Percentiles rank a stretch among this genome's conserved stretches.
Conservation (phyloP, 352 stramenopile genomes). For the Pythium phragmitis region DNA sequence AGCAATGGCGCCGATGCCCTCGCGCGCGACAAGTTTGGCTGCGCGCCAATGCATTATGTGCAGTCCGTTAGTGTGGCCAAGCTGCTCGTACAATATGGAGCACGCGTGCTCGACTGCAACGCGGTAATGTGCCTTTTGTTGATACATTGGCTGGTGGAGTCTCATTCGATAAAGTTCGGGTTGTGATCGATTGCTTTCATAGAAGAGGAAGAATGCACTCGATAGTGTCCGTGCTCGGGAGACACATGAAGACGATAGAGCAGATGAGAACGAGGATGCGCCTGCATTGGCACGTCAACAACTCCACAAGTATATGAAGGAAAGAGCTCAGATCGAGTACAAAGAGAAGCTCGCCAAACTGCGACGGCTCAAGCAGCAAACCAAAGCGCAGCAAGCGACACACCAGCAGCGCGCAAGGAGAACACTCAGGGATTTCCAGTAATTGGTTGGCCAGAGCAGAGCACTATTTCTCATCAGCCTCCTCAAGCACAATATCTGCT, state of each 20-base stretch:
- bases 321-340: constrained; percentile 49
- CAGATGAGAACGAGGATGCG: constrained; percentile 14
- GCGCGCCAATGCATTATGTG: constrained; percentile 69
- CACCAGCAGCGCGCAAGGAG: constrained; percentile 7
- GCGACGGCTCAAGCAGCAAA: constrained; percentile 37
- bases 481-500: constrained; percentile 19
- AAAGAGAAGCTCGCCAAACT: constrained; percentile 49
- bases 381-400: constrained; percentile 21
- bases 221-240: constrained; percentile 28
- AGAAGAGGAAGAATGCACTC: constrained; percentile 61
- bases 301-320: constrained; percentile 49
- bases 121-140: constrained; percentile 27
- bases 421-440: constrained; percentile 17
- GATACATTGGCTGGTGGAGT: background rate
- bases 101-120: constrained; percentile 59
- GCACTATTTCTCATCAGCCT: constrained; percentile 21
- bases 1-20: constrained; percentile 60
- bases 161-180: background rate
- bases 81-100: constrained; percentile 60
- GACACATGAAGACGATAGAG: constrained; percentile 8
- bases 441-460: background rate
- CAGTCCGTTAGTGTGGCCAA: constrained; percentile 63
- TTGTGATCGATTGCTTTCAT: background rate
- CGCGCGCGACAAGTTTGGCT: constrained; percentile 59
- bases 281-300: constrained; percentile 17